Evolutionary conservation across 108 stramenopile species (phyloP).

Genomic region (Fragilariopsis cylindrus): DNA sequence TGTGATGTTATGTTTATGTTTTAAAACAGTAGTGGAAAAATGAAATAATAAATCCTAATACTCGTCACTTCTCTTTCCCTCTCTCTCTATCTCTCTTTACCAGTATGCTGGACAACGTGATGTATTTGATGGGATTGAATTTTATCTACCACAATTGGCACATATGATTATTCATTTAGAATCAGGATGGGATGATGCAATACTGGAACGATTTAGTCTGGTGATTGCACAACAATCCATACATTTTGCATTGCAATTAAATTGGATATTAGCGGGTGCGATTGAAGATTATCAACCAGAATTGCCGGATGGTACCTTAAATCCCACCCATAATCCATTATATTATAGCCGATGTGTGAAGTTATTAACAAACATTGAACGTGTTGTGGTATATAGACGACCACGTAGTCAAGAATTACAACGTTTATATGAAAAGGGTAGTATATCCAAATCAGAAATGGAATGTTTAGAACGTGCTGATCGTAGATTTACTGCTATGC

Average conservation of each 20-base stretch:
- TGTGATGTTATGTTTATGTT: not conserved
- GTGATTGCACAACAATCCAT: constrained; percentile 95
- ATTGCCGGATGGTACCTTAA: constrained; percentile 76
- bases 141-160: constrained; percentile 98
- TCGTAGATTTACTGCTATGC: constrained; percentile 88
- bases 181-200: constrained; percentile 90
- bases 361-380: constrained; percentile 90
- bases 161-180: constrained; percentile 99
- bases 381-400: constrained; percentile 90
- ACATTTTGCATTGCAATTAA: constrained; percentile 96
- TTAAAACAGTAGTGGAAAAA: not conserved
- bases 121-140: constrained; percentile 98
- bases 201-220: constrained; percentile 94
- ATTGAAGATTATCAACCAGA: constrained; percentile 99
- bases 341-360: constrained; percentile 94
- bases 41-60: not conserved
- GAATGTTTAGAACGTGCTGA: constrained; percentile 89
- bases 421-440: constrained; percentile 89
- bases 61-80: not conserved
- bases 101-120: constrained; percentile 91
- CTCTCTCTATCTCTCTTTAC: not conserved
- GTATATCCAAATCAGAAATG: constrained; percentile 82
- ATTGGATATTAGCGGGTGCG: constrained; percentile 96
- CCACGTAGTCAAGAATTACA: constrained; percentile 77
- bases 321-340: constrained; percentile 83